Evolutionary conservation across 2,329 filamentous ascomycete species (phyloP), one percentile per base, ranked within the genome.

Genomic region (Leptodontidium sp.): DNA sequence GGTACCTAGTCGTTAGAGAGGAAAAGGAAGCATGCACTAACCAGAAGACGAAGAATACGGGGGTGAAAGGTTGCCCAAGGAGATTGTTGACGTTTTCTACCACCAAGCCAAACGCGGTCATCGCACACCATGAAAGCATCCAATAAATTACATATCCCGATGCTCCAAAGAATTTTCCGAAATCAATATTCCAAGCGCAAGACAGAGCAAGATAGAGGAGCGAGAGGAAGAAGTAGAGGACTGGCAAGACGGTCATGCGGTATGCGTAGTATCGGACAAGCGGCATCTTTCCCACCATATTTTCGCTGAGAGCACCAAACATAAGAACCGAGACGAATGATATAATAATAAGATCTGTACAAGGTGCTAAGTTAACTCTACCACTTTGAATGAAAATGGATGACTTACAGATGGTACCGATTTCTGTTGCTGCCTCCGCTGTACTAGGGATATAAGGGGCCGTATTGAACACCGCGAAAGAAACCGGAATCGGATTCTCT

Each of bases 241-340:
- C 21, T 2, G 71, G 71, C 21, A 70, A 64, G 29, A 70, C 15
- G 14, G 57, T 14, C 14, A 72, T 35, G 12, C 70, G 68, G 63
- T 72, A 73, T n/a, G 61, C 49, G 29, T 70, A 72, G 59, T 72
- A 73, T 26, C 43, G 45, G 5, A 29, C 32, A 1, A 55, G 61
- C 8, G 71, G 53, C 12, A 73, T 63, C 12, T 71, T 73, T 40
- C 68, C 71, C 70, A 72, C 72, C 32, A 72, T 69, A 14, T 58
- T 50, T 40, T 73, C 71, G 65, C 69, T 70, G 24, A 72, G 66
- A 21, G 64, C 61, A 40, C 58, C 58, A 52, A 71, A 73, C 70
- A 72, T 69, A 38, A 73, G 66, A 40, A 73, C 65, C 24, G 71
- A 73, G 4, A 73, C 66, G 35, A 73, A 73, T 15, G 70, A 71